Conservation (phyloP, 1,284 basidiomycete species). For the Boletus hoseneyae region DNA sequence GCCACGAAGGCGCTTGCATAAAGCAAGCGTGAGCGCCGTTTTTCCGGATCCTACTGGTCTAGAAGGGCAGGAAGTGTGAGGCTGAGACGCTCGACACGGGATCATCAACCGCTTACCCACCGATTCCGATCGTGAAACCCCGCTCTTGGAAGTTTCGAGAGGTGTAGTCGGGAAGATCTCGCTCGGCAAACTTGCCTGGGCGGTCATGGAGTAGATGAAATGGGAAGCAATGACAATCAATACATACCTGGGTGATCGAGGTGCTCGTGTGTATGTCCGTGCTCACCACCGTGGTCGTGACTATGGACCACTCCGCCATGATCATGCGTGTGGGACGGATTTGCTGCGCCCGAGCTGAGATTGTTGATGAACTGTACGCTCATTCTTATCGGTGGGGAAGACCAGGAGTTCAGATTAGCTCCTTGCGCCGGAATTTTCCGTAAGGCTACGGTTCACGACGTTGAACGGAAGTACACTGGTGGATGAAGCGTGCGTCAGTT, state of each 20-base stretch:
- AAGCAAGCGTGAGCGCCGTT: constrained; percentile 89
- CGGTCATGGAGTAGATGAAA: constrained; percentile 7
- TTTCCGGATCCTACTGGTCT: constrained; percentile 98
- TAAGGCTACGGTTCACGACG: not conserved
- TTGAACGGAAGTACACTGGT: not conserved
- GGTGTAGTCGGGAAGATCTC: constrained; percentile 89
- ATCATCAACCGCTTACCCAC: constrained; percentile 61
- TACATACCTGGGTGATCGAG: constrained; percentile 80
- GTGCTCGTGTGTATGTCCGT: constrained; percentile 90
- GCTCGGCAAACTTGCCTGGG: constrained; percentile 86
- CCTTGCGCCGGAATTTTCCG: constrained; percentile 18
- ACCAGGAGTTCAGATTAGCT: too few relatives aligned
- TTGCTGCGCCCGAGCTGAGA: constrained; percentile 37
- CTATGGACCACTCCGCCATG: constrained; percentile 24
- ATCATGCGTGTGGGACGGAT: constrained; percentile 42
- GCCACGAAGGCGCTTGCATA: constrained; percentile 83
- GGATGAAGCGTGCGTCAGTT: constrained; percentile 25
- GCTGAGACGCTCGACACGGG: constrained; percentile 1
- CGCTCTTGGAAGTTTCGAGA: constrained; percentile 86
- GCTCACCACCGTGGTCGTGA: constrained; percentile 56
- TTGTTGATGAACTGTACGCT: constrained; percentile 73
- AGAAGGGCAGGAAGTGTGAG: constrained; percentile 8
- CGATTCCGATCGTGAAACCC: constrained; percentile 96
- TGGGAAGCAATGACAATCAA: not conserved
- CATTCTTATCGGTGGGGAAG: constrained; percentile 33